Evolutionary conservation across 352 stramenopile species (phyloP).

Genomic region (Plasmopara viticola): DNA sequence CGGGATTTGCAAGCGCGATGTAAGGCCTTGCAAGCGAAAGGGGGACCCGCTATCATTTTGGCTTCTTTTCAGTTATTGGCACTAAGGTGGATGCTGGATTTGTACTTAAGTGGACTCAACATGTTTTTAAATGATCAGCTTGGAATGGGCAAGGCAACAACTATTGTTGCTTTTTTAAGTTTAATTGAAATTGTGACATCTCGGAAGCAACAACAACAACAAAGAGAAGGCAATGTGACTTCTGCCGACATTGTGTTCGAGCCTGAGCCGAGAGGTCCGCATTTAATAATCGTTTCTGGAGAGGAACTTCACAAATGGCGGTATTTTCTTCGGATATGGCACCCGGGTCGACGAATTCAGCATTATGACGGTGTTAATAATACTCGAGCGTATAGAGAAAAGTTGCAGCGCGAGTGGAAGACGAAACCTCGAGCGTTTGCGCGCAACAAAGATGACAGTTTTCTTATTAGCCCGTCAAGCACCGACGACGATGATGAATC

Average conservation of each 20-base stretch:
- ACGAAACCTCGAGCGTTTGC: conserved; percentile 22
- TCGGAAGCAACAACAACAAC: conserved; percentile 16
- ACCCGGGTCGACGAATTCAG: conserved; percentile 48
- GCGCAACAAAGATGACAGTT: conserved; percentile 22
- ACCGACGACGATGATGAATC: conserved; percentile 38
- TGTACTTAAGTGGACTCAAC: conserved; percentile 59
- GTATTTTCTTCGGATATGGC: conserved; percentile 56
- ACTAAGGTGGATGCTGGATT: conserved; percentile 74
- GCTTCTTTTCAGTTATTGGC: conserved; percentile 71
- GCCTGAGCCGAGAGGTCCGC: conserved; percentile 27
- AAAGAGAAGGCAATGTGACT: conserved; percentile 3
- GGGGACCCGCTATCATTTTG: conserved; percentile 39
- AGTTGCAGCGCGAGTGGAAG: conserved; percentile 53
- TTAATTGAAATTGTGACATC: conserved; percentile 37
- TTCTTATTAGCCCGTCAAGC: conserved; percentile 16
- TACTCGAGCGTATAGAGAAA: conserved; percentile 27
- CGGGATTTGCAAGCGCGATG: conserved; percentile 24
- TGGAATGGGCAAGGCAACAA: conserved; percentile 80
- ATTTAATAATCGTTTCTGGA: conserved; percentile 72
- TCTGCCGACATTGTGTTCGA: neutral
- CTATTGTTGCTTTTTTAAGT: conserved; percentile 67
- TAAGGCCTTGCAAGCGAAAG: conserved; percentile 15
- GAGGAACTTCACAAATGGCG: conserved; percentile 80
- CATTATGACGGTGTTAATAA: conserved; percentile 37
- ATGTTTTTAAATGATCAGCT: conserved; percentile 82